phyloP scores from a whole-genome alignment of 192 early-diverging fungal genomes.

The Linnemannia hyalina region DNA sequence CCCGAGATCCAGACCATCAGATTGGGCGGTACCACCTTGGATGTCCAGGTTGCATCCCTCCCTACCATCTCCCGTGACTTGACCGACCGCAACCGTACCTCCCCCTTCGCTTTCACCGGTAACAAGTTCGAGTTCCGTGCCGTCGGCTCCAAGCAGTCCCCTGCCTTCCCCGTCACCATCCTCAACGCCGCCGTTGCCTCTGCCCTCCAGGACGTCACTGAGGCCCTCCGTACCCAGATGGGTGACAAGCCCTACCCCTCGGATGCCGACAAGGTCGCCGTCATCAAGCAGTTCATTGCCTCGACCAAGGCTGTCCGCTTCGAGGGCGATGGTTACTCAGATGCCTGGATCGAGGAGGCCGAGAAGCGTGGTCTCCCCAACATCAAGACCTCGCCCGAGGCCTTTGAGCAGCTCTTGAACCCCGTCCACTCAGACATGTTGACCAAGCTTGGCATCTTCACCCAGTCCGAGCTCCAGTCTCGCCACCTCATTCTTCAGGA shows the following conservation, averaged over 20 bases:
- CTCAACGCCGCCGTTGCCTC: slow-evolving; percentile 95
- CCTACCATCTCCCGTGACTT: slow-evolving; percentile 95
- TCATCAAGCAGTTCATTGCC: slow-evolving; percentile 89
- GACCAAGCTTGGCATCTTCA: slow-evolving; percentile 86
- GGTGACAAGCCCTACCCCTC: slow-evolving; percentile 83
- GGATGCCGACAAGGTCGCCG: slow-evolving; percentile 88
- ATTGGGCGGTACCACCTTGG: slow-evolving; percentile 95
- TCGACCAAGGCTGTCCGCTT: slow-evolving; percentile 91
- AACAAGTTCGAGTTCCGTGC: slow-evolving; percentile 99
- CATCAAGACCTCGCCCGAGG: slow-evolving; percentile 91
- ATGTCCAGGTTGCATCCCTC: slow-evolving; percentile 94
- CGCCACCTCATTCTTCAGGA: slow-evolving; percentile 97
- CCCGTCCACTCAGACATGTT: slow-evolving; percentile 83
- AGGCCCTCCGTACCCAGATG: slow-evolving; percentile 83
- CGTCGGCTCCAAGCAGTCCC: slow-evolving; percentile 97
- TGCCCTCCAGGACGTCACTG: slow-evolving; percentile 80
- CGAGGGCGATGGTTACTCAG: slow-evolving; percentile 98
- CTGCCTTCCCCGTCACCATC: slow-evolving; percentile 95
- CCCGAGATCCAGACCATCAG: slow-evolving; percentile 93
- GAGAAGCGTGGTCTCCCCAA: slow-evolving; percentile 96
- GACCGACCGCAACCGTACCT: slow-evolving; percentile 99
- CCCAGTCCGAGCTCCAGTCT: slow-evolving; percentile 87
- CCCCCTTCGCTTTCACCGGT: slow-evolving; percentile 99
- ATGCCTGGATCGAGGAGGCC: slow-evolving; percentile 94
- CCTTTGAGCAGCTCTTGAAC: slow-evolving; percentile 87